Evolutionary conservation across 495 filamentous ascomycete genomes (phyloP).

Genomic region (Daldinia vernicosa): DNA sequence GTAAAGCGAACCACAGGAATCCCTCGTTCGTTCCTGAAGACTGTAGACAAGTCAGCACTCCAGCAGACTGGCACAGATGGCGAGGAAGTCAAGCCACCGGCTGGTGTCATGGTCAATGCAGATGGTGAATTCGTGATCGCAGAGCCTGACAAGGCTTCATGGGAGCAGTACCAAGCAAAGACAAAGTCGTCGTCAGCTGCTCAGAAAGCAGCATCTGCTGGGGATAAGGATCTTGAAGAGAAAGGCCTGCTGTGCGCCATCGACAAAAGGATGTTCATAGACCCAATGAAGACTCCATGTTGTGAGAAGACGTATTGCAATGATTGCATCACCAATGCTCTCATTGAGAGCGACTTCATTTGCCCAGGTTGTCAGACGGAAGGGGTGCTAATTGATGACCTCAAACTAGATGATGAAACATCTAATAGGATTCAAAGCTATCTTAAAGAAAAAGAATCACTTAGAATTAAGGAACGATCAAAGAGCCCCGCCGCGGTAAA

Average conservation of each 20-base stretch:
- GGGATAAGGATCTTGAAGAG: conserved; percentile 80
- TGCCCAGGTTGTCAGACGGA: conserved; percentile 92
- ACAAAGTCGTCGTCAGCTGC: conserved; percentile 82
- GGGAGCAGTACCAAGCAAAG: conserved; percentile 97
- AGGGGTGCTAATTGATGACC: conserved; percentile 91
- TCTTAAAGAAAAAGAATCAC: conserved; percentile 73
- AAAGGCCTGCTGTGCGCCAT: conserved; percentile 90
- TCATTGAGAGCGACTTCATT: conserved; percentile 96
- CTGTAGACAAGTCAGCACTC: conserved; percentile 85
- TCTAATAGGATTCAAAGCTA: conserved; percentile 80
- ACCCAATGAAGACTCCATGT: conserved; percentile 98
- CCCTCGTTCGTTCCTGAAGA: conserved; percentile 89
- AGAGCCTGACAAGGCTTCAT: conserved; percentile 90
- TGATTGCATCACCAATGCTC: conserved; percentile 96
- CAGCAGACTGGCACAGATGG: conserved; percentile 76
- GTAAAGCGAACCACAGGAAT: conserved; percentile 97
- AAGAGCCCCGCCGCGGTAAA: conserved; percentile 51
- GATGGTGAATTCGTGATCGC: conserved; percentile 97
- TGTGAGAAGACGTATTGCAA: conserved; percentile 97
- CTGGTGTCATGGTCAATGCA: conserved; percentile 93
- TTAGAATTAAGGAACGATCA: conserved; percentile 57
- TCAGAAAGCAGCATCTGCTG: conserved; percentile 72
- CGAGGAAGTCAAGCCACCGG: conserved; percentile 77
- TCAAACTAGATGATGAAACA: conserved; percentile 80
- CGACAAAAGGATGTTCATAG: conserved; percentile 95